Base-by-base conservation (phyloP, 371 early-diverging fungal species). In the Saksenaea oblongispora region DNA sequence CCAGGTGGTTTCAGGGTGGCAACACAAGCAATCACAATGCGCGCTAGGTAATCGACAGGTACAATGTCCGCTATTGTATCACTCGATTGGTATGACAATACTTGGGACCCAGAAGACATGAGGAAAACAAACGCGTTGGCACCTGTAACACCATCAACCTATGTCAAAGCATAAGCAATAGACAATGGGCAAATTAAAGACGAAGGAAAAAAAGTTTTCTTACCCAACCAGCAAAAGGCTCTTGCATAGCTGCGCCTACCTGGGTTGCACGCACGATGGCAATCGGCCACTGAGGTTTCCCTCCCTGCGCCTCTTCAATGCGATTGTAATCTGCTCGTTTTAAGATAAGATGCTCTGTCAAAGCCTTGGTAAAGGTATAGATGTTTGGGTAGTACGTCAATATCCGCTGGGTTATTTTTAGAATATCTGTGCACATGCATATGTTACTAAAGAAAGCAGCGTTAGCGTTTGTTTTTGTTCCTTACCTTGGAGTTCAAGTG, bases 221-320 rank as follows among this genome's bases (percentile, higher is more conserved):
- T 72, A 87, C 86, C 88, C 88, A 88, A 0, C 88, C 88, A 26
- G 84, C 83, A 13, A 86, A 70, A 9, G 88, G 88, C 44, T 86
- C 86, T 28, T 41, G 61, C 1, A 67, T 63, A 54, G 82, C 83
- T 2, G 84, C 83, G 14, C 84, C 82, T 11, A 88, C 84, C 57
- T 86, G 83, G 0, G 86, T 84, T 3, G 88, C 84, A 42, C 86
- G 78, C 10, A 86, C 78, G 62, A 88, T 88, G 37, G 82, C 79
- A 15, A 88, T 70, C 5, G 86, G 85, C 76, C 80, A 78, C 54
- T 81, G 77, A 4, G 64, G 62, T 57, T 79, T 79, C n/a, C 82
- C 78, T 27, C 79, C 80, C 34, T 82, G 79, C 2, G 69, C 75
- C 60, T 82, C 79, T 53, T 82, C 84, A 0, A 84, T 54, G 1